Base-by-base conservation (phyloP, 768 basidiomycete genomes). In the Suillus paluster region DNA sequence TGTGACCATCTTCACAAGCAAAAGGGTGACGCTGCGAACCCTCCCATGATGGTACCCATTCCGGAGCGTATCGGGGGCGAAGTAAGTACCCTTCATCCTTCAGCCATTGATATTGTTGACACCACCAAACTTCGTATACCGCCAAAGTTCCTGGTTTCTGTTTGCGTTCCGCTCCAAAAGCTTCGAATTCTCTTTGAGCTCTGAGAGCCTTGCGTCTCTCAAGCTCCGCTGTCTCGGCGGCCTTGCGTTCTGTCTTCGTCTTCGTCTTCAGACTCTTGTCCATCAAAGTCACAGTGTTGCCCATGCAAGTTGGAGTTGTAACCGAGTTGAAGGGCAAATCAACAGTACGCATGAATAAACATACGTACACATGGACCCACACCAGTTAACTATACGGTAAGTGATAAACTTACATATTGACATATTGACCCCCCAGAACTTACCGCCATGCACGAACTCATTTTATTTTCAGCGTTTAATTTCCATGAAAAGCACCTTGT, bases 71-170 rank as follows among this genome's bases (percentile, higher is more conserved):
- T 1, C 79, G 68, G 1, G 73, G 66, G 2, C 78, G 73, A 10
- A 80, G 69, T 11, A 64, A 52, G 60, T 79, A 80, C 19, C 78
- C 76, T n/a, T 61, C 60, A 15, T 59, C 65, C 25, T 67, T 50
- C 2, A 78, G 0, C 75, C 76, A 78, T 1, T 54, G n/a, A 45
- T 74, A 71, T 59, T 69, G 71, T 39, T 68, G 65, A 2, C 67
- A 33, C 68, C 68, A 69, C 62, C 65, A 67, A 12, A 56, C 17
- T 52, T 30, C 30, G 30, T 30, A 30, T 62, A 7, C 53, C 19
- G 50, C 39, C 42, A 64, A 45, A 15, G 27, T n/a, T n/a, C 60
- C 60, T 0, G 50, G 36, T 12, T 5, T 21, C 5, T 3, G 39
- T 5, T 17, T 3, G n/a, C 17, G 15, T 12, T 25, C 39, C 15